Percentiles rank a stretch among this genome's conserved stretches.
These are phyloP conservation scores for Limonium bicolor DNA, from an alignment of 148 eudicot genomes.

Conservation along the genomic window DNA sequence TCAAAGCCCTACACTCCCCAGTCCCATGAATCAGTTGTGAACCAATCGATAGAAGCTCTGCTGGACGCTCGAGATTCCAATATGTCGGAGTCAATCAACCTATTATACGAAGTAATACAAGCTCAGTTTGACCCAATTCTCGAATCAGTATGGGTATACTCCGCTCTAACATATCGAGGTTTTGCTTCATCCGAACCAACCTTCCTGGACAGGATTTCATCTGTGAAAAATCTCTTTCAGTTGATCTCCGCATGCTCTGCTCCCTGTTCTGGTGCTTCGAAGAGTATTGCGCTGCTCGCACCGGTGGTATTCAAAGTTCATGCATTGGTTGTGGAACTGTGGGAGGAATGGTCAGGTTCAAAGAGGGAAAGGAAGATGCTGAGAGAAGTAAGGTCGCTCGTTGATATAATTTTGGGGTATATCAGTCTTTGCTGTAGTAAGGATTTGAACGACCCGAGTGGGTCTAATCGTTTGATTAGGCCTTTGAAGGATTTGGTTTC, in stretches of 20 bases:
- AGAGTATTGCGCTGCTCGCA: conserved; percentile 26
- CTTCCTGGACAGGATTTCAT: conserved; percentile 13
- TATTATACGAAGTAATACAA: conserved; percentile 21
- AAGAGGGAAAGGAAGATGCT: conserved; percentile 34
- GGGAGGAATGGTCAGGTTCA: conserved; percentile 11
- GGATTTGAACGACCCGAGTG: conserved; percentile 2
- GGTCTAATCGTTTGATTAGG: conserved; percentile 7
- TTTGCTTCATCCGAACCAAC: conserved; percentile 5
- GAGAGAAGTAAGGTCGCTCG: conserved; percentile 24
- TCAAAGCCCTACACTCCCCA: too few relatives aligned
- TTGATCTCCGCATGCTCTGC: conserved; percentile 18
- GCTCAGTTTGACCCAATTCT: conserved; percentile 25
- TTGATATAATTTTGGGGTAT: conserved; percentile 28
- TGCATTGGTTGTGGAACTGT: conserved; percentile 14
- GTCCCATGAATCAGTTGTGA: conserved; percentile 14
- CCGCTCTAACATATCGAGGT: conserved; percentile 13
- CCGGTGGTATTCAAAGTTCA: conserved; percentile 26
- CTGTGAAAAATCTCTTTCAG: conserved; percentile 23
- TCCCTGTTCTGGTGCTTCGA: conserved; percentile 19
- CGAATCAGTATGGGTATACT: conserved; percentile 46
- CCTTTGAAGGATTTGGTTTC: conserved; percentile 29
- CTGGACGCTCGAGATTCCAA: conserved; percentile 7
- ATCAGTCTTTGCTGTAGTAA: conserved; percentile 17
- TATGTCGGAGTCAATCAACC: conserved; percentile 7
- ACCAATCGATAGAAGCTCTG: conserved; percentile 16